Evolutionary conservation across 1,284 basidiomycete species (phyloP), one percentile per base, ranked within the genome.

Genomic region (Singerocomus inundabilis): DNA sequence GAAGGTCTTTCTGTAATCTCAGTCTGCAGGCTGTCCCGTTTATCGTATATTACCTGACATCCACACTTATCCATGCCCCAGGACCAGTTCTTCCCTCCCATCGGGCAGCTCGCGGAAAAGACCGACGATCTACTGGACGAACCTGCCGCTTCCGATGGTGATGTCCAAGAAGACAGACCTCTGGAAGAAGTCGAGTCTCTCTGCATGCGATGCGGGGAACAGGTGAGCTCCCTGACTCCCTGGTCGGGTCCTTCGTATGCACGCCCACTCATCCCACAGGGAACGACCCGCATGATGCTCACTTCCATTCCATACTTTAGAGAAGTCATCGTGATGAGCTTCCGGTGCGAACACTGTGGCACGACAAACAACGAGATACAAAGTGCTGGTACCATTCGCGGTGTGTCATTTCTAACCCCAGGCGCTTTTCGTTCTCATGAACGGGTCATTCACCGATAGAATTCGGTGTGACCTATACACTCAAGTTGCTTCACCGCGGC

Each of bases 251-350:
- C 26, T 26, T 53, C 36, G 51, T 54, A 32, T 48, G 45, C 38
- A 56, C 39, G 25, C 31, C 25, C 49, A 28, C 32, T 41, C 43
- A 51, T 45, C 18, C 42, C 49, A 1, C 59, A 97, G 88, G 97
- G 97, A 30, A 76, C 77, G n/a, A 99, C 97, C 1, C 78, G 94
- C 42, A 74, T 99, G 64, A 82, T 99, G 57, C 78, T 99, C 49
- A 99, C 96, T 2, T 87, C 88, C 16, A 99, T 99, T 51, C 97
- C 97, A 0, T 99, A 90, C 75, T 99, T 99, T 75, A 80, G 84
- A 50, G 92, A 99, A 71, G 88, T 99, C 49, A 91, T 99, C 60
- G 84, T 99, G 52, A 93, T 95, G 81, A 95, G 92, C 37, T 99
- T 99, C 76, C 81, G 83, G 51, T 99, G 97, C 69, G 91, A 96